Percentiles rank a stretch among this genome's conserved stretches.
phyloP scores from a whole-genome alignment of 768 basidiomycete genomes.

The Mycena polygramma region DNA sequence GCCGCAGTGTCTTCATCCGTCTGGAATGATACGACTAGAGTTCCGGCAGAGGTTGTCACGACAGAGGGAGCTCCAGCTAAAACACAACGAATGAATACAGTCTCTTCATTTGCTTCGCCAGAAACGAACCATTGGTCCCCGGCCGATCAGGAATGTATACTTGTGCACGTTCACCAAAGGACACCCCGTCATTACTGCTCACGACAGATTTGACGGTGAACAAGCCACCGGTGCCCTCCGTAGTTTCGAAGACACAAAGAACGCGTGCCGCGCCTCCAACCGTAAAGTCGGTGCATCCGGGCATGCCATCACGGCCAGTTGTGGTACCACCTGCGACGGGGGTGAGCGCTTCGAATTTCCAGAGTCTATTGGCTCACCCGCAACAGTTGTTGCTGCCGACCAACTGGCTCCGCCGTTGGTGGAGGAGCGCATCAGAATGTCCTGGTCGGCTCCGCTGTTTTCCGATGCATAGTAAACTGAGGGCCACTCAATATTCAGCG shows the following conservation, averaged over 20 bases:
- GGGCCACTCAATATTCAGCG: neutral
- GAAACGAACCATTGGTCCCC: conserved; percentile 34
- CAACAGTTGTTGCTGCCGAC: conserved; percentile 34
- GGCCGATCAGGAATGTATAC: conserved; percentile 36
- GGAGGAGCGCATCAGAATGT: conserved; percentile 42
- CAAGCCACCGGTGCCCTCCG: conserved; percentile 32
- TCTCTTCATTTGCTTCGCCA: neutral
- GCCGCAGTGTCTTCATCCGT: conserved; percentile 42
- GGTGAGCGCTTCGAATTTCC: neutral
- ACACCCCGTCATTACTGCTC: conserved; percentile 38
- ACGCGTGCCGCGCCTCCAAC: conserved; percentile 23
- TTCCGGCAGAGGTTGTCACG: conserved; percentile 27
- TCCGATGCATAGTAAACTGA: conserved; percentile 41
- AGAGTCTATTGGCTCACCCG: conserved; percentile 18
- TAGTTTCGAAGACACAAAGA: conserved; percentile 43
- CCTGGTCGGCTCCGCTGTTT: conserved; percentile 39
- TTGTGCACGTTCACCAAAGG: conserved; percentile 27
- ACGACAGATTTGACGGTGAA: conserved; percentile 42
- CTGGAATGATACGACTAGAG: conserved; percentile 40
- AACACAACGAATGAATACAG: neutral
- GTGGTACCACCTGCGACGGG: conserved; percentile 34
- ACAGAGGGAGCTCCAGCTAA: conserved; percentile 40
- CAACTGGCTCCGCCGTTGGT: conserved; percentile 39
- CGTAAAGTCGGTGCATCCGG: conserved; percentile 34
- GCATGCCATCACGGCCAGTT: conserved; percentile 44